Percentiles rank a stretch among this genome's conserved stretches.
Conservation (phyloP, 2,329 filamentous ascomycete species). For the Ophiocordyceps robertsii region DNA sequence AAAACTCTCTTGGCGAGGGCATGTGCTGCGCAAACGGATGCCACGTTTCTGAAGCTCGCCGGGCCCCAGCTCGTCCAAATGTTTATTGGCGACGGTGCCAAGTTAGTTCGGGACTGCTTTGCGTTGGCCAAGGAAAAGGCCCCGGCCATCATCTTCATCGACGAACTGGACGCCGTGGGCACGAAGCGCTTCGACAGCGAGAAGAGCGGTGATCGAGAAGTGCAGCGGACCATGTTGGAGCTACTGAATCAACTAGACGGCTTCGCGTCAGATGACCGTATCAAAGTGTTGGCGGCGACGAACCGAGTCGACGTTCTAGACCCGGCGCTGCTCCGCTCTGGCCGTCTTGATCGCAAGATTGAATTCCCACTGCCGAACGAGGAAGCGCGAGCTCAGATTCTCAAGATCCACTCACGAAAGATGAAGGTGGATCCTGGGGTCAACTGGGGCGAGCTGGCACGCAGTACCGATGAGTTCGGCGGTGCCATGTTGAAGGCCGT, state of each 20-base stretch:
- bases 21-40: conserved; percentile 94
- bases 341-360: conserved; percentile 90
- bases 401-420: conserved; percentile 95
- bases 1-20: conserved; percentile 89
- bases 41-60: conserved; percentile 95
- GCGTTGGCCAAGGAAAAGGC: conserved; percentile 97
- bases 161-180: conserved; percentile 95
- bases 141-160: conserved; percentile 98
- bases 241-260: conserved; percentile 96
- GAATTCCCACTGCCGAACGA: conserved; percentile 98
- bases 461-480: conserved; percentile 96
- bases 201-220: conserved; percentile 94
- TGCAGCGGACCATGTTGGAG: conserved; percentile 97
- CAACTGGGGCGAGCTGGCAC: conserved; percentile 91
- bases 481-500: conserved; percentile 97
- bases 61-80: conserved; percentile 97
- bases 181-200: conserved; percentile 98
- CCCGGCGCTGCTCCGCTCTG: conserved; percentile 79
- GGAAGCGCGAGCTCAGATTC: conserved; percentile 89
- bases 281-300: conserved; percentile 90
- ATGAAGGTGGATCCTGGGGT: conserved; percentile 91
- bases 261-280: conserved; percentile 90
- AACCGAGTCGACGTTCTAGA: conserved; percentile 92
- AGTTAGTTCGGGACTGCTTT: conserved; percentile 94
- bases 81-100: conserved; percentile 98